Base-by-base conservation (phyloP, 345 rosid genomes). In the Arabidopsis thaliana region DNA sequence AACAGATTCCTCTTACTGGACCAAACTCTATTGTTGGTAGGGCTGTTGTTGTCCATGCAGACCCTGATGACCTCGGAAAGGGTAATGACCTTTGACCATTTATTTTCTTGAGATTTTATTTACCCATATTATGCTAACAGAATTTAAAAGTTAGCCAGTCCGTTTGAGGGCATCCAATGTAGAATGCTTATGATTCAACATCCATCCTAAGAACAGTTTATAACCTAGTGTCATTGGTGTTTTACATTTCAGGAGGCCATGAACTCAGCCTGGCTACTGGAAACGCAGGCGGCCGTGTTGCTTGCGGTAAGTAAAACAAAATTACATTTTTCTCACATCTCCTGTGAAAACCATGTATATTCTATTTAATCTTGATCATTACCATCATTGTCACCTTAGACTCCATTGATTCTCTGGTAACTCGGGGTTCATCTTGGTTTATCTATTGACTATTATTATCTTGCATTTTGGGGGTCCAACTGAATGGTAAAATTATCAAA, bases 41-140 rank as follows among this genome's bases (percentile, higher is more conserved):
- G 82, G 92, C 97, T 61, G 89, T 95, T 76, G 99, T 94, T 79
- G 91, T 90, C 64, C 97, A 95, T 74, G 84, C 84, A 3, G 97
- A 90, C 82, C 93, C 96, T 71, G 97, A 95, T 85, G 98, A 91
- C 77, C 98, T 93, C 57, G 98, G 97, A 83, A 93, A 82, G 89
- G 98, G 98, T 93, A 82, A 83, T 76, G 3, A 76, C 44, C 57
- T 37, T 46, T 51, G 65, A 11, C 53, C 30, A 14, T 59, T 3
- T 20, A 58, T 67, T 7, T 2, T 13, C 8, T 33, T 37, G 2
- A 38, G 53, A 24, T 25, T 10, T 5, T 42, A 32, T 2, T 48
- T 14, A 8, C 28, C 36, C 30, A 4, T 58, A 38, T 30, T 33
- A 20, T 53, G 24, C 44, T 30, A 11, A 16, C 40, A 8, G 12